Conservation (phyloP, 495 filamentous ascomycete genomes). For the Neurospora sp. region DNA sequence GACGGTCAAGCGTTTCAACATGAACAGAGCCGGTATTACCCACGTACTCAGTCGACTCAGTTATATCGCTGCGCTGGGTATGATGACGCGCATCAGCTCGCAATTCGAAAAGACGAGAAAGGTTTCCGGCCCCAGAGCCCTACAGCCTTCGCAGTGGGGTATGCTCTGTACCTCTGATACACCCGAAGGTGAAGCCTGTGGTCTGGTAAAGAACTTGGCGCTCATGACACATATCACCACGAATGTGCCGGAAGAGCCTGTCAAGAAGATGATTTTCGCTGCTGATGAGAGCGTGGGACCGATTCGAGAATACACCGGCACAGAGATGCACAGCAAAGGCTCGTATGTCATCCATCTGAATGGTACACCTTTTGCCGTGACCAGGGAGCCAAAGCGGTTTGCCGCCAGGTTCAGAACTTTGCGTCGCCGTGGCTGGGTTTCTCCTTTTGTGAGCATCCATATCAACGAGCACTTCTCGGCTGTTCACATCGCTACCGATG, state of each 20-base stretch:
- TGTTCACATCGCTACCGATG: constrained; percentile 93
- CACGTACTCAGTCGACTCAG: constrained; percentile 92
- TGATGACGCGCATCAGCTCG: constrained; percentile 98
- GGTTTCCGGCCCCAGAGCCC: constrained; percentile 83
- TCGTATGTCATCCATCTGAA: constrained; percentile 89
- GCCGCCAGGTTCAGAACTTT: constrained; percentile 71
- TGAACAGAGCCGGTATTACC: constrained; percentile 94
- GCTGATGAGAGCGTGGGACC: constrained; percentile 47
- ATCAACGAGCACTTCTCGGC: constrained; percentile 86
- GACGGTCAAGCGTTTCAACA: constrained; percentile 93
- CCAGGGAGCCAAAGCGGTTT: constrained; percentile 72
- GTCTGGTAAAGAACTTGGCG: constrained; percentile 95
- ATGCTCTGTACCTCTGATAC: constrained; percentile 97
- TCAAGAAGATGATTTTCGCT: constrained; percentile 71
- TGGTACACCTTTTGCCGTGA: constrained; percentile 81
- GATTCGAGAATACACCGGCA: constrained; percentile 60
- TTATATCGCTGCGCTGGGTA: constrained; percentile 95
- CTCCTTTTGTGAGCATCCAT: constrained; percentile 89
- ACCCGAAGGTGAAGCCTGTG: constrained; percentile 95
- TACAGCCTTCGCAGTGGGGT: constrained; percentile 95
- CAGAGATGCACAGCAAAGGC: constrained; percentile 73
- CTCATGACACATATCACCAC: constrained; percentile 99
- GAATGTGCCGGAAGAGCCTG: constrained; percentile 80
- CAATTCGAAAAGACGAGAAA: constrained; percentile 99
- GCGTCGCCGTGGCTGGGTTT: constrained; percentile 77